phyloP scores from a whole-genome alignment of 192 early-diverging fungal species.

The Dissophora ornata region DNA sequence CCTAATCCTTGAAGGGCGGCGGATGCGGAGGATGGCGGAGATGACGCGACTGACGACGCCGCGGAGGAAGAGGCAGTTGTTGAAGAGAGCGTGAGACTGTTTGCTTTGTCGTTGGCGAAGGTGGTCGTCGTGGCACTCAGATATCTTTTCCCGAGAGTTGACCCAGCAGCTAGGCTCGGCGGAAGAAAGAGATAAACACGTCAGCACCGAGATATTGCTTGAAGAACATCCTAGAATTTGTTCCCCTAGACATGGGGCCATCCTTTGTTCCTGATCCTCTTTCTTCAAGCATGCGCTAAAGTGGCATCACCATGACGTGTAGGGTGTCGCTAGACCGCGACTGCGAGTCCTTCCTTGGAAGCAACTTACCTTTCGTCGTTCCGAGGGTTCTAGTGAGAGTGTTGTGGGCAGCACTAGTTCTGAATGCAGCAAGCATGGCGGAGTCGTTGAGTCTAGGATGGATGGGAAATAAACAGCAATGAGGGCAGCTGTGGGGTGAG shows the following conservation, averaged over 20 bases:
- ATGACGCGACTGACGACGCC: not conserved
- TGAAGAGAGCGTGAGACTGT: not conserved
- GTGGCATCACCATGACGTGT: no score
- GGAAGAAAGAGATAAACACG: not conserved
- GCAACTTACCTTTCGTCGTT: slow-evolving; percentile 4
- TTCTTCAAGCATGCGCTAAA: no score
- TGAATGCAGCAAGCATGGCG: slow-evolving; percentile 22
- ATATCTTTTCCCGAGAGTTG: slow-evolving; percentile 6
- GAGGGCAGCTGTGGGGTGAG: no score
- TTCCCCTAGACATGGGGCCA: no score
- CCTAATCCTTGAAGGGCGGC: not conserved
- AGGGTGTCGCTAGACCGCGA: no score
- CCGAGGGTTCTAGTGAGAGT: not conserved
- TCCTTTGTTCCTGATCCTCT: no score
- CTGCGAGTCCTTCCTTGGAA: not conserved
- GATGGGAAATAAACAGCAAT: not conserved
- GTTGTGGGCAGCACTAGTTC: not conserved
- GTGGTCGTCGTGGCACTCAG: slow-evolving; percentile 8
- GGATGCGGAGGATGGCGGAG: slow-evolving; percentile 5
- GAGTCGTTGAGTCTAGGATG: not conserved
- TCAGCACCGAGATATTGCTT: no score
- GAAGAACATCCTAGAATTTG: no score
- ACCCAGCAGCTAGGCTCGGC: not conserved
- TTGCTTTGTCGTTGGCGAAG: slow-evolving; percentile 12
- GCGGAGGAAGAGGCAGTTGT: slow-evolving; percentile 7